Conservation (phyloP, 768 basidiomycete species). For the Mycena leptocephala region DNA sequence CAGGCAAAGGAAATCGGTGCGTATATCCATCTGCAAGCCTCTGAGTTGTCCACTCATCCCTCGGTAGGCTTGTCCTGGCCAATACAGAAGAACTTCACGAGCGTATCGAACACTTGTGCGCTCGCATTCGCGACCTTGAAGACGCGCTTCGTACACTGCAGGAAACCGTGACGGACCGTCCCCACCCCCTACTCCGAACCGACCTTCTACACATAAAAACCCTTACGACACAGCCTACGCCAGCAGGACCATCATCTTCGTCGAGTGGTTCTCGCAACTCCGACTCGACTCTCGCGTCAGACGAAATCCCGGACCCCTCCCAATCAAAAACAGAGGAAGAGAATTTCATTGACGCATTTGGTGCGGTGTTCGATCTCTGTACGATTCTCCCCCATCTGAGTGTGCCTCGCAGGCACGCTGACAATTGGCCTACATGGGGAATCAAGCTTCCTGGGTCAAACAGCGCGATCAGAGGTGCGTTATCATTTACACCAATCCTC, state of each 20-base stretch:
- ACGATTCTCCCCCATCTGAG: not conserved
- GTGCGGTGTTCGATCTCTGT: constrained; percentile 30
- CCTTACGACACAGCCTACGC: not conserved
- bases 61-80: constrained; percentile 69
- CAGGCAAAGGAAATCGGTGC: constrained; percentile 74
- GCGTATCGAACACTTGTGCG: constrained; percentile 68
- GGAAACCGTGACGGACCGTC: constrained; percentile 61
- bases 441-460: constrained; percentile 73
- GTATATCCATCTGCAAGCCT: constrained; percentile 6
- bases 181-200: constrained; percentile 64
- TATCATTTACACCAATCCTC: not conserved
- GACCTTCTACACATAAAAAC: constrained; percentile 49
- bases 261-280: constrained; percentile 12
- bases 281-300: constrained; percentile 14
- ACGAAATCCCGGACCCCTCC: constrained; percentile 11
- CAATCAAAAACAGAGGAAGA: constrained; percentile 47
- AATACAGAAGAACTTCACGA: constrained; percentile 83
- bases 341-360: constrained; percentile 61
- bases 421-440: constrained; percentile 71
- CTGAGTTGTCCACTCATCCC: not conserved
- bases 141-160: constrained; percentile 69
- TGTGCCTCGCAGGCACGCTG: constrained; percentile 64
- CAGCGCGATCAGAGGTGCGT: constrained; percentile 78
- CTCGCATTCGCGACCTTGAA: constrained; percentile 76
- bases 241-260: not conserved